These are phyloP conservation scores for Ustilago esculenta DNA, from an alignment of 1,284 basidiomycete species.

Conservation along the genomic window DNA sequence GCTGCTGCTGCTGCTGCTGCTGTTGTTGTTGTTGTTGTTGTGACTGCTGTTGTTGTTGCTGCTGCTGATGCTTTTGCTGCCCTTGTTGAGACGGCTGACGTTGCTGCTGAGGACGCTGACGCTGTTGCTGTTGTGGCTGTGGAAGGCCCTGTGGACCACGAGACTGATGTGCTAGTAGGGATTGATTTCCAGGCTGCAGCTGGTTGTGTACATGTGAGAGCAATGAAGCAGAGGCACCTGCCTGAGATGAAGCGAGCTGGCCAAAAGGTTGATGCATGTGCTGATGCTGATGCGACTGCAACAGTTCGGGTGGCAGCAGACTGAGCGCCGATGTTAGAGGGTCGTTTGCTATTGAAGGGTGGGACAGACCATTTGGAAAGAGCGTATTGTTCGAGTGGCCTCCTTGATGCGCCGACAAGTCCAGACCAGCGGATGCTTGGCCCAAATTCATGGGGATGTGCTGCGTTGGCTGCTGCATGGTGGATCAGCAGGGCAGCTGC, in stretches of 20 bases:
- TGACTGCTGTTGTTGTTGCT: slow-evolving; percentile 10
- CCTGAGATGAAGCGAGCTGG: slow-evolving; percentile 30
- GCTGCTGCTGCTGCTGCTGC: slow-evolving; percentile 19
- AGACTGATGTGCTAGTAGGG: slow-evolving; percentile 10
- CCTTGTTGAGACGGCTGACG: slow-evolving; percentile 5
- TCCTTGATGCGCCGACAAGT: slow-evolving; percentile 14
- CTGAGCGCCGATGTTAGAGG: slow-evolving; percentile 32
- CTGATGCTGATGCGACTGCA: slow-evolving; percentile 31
- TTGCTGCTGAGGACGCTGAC: slow-evolving; percentile 10
- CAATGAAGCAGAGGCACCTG: slow-evolving; percentile 10
- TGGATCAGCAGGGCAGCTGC: not conserved
- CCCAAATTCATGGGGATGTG: slow-evolving; percentile 36
- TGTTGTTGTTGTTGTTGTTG: slow-evolving; percentile 13
- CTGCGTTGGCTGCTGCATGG: slow-evolving; percentile 33
- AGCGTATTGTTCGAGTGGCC: slow-evolving; percentile 11
- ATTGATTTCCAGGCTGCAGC: slow-evolving; percentile 17
- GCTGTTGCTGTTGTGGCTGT: slow-evolving; percentile 17
- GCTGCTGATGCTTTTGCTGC: slow-evolving; percentile 1
- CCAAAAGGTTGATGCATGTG: slow-evolving; percentile 25
- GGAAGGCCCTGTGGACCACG: slow-evolving; percentile 7
- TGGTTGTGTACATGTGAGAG: slow-evolving; percentile 31
- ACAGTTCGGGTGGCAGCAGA: slow-evolving; percentile 27
- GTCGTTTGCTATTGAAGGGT: slow-evolving; percentile 16
- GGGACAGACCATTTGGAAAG: slow-evolving; percentile 20
- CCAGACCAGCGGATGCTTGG: slow-evolving; percentile 5